Base-by-base conservation (phyloP, 2,329 filamentous ascomycete species). In the Xylariaceae sp. region DNA sequence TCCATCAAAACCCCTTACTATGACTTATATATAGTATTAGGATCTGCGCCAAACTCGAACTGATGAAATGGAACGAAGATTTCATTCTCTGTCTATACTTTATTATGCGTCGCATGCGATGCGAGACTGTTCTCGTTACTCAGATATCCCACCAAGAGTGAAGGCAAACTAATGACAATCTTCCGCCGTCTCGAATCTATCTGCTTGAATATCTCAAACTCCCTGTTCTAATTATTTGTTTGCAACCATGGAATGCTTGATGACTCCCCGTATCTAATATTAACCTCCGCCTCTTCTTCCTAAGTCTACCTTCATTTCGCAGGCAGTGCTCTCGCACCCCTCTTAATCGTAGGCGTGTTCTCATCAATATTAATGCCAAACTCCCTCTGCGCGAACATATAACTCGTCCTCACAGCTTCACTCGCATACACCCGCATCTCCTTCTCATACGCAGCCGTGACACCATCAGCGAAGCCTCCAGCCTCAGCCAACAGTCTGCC, bases 401-500 rank as follows among this genome's bases (percentile, higher is more conserved):
- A 87, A 58, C 84, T 87, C 50, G 70, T 64, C 34, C 71, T 68
- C 9, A 88, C 85, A 2, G 82, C 81, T 66, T 80, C 77, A 65
- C 80, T 82, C 0, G 67, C 83, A 70, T 85, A 86, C 0, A 82
- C 76, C 63, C 80, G 80, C 84, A 88, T 88, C 66, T 81, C 78
- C 69, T 76, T 79, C 66, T 88, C 84, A 68, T 86, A 88, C 9
- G 75, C 78, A 58, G 80, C 82, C 6, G 75, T 79, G 2, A 82
- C 74, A 3, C 82, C 77, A n/a, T 80, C 76, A 56, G 75, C 75
- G 51, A 79, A 82, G 0, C 83, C 83, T 1, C 80, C 80, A 1
- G 79, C 77, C 65, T 85, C 80, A 1, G 68, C 66, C 37, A 86
- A 51, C 58, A 86, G 62, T 62, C 73, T 74, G 0, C 82, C 82